Base-by-base conservation (phyloP, 2,329 filamentous ascomycete genomes). In the Diaporthe citrichinensis region DNA sequence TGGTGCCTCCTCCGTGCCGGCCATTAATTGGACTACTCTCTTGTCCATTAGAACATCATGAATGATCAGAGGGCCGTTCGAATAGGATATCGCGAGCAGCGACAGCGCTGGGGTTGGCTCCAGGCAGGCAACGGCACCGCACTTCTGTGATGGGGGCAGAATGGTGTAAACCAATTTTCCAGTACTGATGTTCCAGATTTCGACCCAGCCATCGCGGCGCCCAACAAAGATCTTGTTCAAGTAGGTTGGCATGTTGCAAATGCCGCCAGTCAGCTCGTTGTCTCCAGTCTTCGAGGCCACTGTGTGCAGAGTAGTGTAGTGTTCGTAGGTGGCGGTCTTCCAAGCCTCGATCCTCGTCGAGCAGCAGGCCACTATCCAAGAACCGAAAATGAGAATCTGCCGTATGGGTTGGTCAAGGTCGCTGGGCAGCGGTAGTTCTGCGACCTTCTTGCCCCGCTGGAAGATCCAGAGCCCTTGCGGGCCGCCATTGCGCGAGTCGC, bases 141-240 rank as follows among this genome's bases (percentile, higher is more conserved):
- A 93, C 71, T 92, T 89, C 3, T 92, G 88, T 12, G 90, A 90
- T 0, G 94, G 92, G 0, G 97, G 94, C 20, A 97, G 87, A 71
- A 99, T 93, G 2, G 95, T 97, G 84, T 98, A 97, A 39, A 99
- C 91, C 72, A 98, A 88, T 83, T 97, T 98, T 65, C 91, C 96
- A 4, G 95, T 98, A 82, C 94, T 97, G 76, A 99, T 88, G 82
- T 99, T 99, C 96, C 97, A 99, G 69, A 99, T 98, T 82, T 99
- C 97, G 12, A 98, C 93, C 83, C 92, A 94, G 9, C 97, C 97
- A 83, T 99, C 95, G 78, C 90, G 91, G 80, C 95, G 92, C 14
- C 95, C 97, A 3, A 95, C 94, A 78, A 98, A 95, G 59, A 99
- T 91, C 85, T 99, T 99, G 88, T 99, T 99, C 76, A 99, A 85